Percentiles rank a stretch among this genome's conserved stretches.
Conservation (phyloP, 768 basidiomycete species). For the Auriscalpium orientale region DNA sequence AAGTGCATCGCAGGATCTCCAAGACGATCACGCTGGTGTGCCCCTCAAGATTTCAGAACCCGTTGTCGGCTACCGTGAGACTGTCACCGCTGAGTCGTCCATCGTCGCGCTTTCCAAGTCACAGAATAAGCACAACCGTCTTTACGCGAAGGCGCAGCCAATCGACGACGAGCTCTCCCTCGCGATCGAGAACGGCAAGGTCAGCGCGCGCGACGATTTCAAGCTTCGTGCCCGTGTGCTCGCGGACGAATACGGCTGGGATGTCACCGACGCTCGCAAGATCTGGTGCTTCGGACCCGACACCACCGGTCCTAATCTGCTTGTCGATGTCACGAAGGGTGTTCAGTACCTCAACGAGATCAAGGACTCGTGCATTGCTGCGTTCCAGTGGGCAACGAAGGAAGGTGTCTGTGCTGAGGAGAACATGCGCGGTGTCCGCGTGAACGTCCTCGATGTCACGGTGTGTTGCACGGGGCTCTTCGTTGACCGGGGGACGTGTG, state of each 20-base stretch:
- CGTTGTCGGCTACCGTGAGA: conserved; percentile 97
- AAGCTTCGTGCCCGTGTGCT: conserved; percentile 92
- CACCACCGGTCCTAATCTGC: conserved; percentile 90
- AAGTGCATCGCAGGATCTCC: conserved; percentile 66
- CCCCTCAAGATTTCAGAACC: conserved; percentile 97
- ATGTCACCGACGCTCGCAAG: conserved; percentile 98
- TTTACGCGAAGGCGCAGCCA: conserved; percentile 90
- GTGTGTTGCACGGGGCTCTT: conserved; percentile 35
- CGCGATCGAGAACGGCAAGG: conserved; percentile 83
- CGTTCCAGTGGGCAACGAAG: conserved; percentile 99
- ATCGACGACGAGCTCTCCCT: conserved; percentile 89
- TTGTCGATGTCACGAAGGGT: conserved; percentile 98
- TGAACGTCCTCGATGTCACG: conserved; percentile 94
- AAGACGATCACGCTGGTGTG: conserved; percentile 99
- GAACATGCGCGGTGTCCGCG: conserved; percentile 96
- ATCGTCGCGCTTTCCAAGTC: conserved; percentile 98
- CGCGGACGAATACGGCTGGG: conserved; percentile 96
- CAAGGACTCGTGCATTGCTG: conserved; percentile 98
- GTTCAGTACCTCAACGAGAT: conserved; percentile 99
- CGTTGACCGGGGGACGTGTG: neutral
- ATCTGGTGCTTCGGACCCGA: conserved; percentile 99
- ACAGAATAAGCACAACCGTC: conserved; percentile 99
- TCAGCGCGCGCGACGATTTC: conserved; percentile 94
- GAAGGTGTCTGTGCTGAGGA: conserved; percentile 96
- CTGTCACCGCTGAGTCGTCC: conserved; percentile 90